Evolutionary conservation across 306 rosid genomes (phyloP).

Genomic region (Cicer pinnatifidum): DNA sequence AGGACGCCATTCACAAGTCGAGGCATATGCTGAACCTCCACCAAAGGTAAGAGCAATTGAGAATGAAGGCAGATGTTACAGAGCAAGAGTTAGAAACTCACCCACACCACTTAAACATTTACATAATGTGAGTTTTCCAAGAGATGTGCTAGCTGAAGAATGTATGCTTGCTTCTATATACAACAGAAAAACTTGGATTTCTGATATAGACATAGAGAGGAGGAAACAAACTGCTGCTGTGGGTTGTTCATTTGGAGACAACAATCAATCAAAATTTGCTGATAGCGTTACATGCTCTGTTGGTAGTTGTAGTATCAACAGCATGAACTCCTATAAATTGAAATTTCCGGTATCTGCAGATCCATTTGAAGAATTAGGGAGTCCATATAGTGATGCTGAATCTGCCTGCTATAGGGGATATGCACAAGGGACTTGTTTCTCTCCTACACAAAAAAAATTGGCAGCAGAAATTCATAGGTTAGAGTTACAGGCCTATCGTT

Average conservation of each 20-base stretch:
- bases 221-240: slow-evolving; percentile 57
- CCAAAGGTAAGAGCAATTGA: slow-evolving; percentile 64
- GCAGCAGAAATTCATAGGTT: slow-evolving; percentile 83
- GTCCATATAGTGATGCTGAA: slow-evolving; percentile 65
- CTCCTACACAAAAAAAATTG: slow-evolving; percentile 60
- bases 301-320: slow-evolving; percentile 83
- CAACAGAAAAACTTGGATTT: slow-evolving; percentile 49
- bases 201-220: slow-evolving; percentile 51
- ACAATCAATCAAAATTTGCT: slow-evolving; percentile 55
- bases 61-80: slow-evolving; percentile 57
- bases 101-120: slow-evolving; percentile 50
- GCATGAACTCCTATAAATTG: slow-evolving; percentile 54
- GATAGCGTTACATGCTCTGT: slow-evolving; percentile 71
- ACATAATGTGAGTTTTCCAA: slow-evolving; percentile 56
- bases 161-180: slow-evolving; percentile 50
- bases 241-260: slow-evolving; percentile 56
- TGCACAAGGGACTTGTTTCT: slow-evolving; percentile 57
- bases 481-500: slow-evolving; percentile 95
- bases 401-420: slow-evolving; percentile 57
- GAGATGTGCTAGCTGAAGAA: slow-evolving; percentile 54
- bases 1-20: slow-evolving; percentile 59
- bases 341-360: slow-evolving; percentile 57
- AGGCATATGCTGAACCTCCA: slow-evolving; percentile 58
- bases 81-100: slow-evolving; percentile 52
- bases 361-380: slow-evolving; percentile 59